phyloP scores from a whole-genome alignment of 2,329 filamentous ascomycete genomes.

The Alternaria triticina region DNA sequence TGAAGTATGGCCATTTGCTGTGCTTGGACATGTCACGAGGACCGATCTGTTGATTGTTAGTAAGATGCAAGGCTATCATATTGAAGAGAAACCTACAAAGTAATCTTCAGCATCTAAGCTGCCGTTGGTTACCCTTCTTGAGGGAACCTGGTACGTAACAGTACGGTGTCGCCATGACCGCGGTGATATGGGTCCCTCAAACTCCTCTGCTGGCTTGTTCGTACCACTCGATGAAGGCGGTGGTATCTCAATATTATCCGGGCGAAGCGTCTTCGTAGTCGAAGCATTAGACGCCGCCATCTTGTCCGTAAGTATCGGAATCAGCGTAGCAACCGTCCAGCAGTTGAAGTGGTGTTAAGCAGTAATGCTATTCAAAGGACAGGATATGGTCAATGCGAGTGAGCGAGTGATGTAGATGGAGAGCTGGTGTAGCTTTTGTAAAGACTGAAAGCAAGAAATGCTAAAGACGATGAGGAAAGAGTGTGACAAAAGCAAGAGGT shows the following conservation, averaged over 20 bases:
- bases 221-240: conserved; percentile 26
- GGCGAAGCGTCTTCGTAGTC: conserved; percentile 38
- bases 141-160: conserved; percentile 35
- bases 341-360: conserved; percentile 24
- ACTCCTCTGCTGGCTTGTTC: conserved; percentile 13
- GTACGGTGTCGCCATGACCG: conserved; percentile 41
- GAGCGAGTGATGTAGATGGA: neutral
- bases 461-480: neutral
- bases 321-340: conserved; percentile 38
- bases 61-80: neutral
- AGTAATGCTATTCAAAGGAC: neutral
- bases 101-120: conserved; percentile 62
- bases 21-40: conserved; percentile 75
- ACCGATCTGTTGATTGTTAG: conserved; percentile 49
- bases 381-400: conserved; percentile 7
- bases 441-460: neutral
- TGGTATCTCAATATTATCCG: conserved; percentile 41
- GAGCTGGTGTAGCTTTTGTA: conserved; percentile 1
- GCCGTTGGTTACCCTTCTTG: conserved; percentile 35
- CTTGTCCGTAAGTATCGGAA: conserved; percentile 5
- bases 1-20: conserved; percentile 77
- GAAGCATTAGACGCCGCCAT: conserved; percentile 40
- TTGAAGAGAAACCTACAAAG: conserved; percentile 57
- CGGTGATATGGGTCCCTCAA: conserved; percentile 36
- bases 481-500: neutral